Conservation (phyloP, 108 stramenopile genomes). For the Nitzschia sp. region DNA sequence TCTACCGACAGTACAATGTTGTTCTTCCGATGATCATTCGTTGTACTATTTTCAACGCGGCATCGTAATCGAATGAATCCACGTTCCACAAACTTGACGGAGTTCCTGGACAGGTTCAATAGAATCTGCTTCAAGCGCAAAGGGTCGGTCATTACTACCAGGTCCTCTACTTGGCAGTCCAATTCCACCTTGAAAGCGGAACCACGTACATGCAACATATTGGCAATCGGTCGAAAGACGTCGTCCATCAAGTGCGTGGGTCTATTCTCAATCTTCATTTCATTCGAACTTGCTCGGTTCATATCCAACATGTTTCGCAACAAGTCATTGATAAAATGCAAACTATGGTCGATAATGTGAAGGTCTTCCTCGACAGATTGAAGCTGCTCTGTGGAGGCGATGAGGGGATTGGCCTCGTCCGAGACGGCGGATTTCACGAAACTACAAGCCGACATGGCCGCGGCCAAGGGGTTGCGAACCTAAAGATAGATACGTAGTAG, state of each 20-base stretch:
- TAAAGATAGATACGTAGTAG: too few relatives aligned
- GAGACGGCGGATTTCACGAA: conserved; percentile 35
- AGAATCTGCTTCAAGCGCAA: conserved; percentile 56
- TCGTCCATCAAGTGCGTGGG: conserved; percentile 42
- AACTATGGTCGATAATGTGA: conserved; percentile 35
- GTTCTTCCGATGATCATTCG: conserved; percentile 14
- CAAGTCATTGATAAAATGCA: conserved; percentile 52
- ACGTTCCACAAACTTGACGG: conserved; percentile 38
- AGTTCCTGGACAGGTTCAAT: conserved; percentile 47
- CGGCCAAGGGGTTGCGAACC: too few relatives aligned
- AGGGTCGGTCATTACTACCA: conserved; percentile 39
- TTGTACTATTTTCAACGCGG: conserved; percentile 36
- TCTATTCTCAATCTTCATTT: conserved; percentile 22
- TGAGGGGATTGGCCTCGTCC: not conserved
- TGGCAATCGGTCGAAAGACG: conserved; percentile 39
- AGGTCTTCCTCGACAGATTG: conserved; percentile 36
- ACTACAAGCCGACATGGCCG: conserved; percentile 48
- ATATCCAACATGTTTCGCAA: conserved; percentile 51
- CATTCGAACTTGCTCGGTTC: conserved; percentile 44
- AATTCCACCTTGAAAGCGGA: conserved; percentile 13
- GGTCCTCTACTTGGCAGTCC: conserved; percentile 34
- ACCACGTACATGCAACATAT: conserved; percentile 35
- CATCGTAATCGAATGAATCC: too few relatives aligned
- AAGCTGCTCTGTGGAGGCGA: not conserved
- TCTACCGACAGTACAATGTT: conserved; percentile 36